Conservation (phyloP, 495 filamentous ascomycete genomes). For the Xylaria cubensis region DNA sequence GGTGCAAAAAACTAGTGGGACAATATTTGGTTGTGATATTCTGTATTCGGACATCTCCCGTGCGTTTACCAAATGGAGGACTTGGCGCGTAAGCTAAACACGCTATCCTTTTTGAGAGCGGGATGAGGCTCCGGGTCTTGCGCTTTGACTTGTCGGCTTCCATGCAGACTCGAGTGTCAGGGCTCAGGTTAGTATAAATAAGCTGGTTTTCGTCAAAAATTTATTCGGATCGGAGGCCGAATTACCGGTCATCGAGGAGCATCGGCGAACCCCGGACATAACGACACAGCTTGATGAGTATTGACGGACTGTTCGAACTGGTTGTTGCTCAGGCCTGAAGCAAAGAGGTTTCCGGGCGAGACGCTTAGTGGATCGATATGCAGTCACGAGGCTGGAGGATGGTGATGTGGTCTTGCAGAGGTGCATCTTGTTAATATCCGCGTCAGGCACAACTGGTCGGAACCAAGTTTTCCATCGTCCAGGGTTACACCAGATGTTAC, state of each 20-base stretch:
- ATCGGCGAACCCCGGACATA: too few relatives aligned
- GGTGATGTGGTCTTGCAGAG: conserved; percentile 12
- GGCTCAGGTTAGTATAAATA: not conserved
- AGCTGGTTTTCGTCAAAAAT: not conserved
- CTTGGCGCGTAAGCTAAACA: conserved; percentile 8
- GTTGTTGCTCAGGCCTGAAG: not conserved
- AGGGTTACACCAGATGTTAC: not conserved
- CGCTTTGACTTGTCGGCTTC: not conserved
- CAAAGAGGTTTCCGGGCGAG: not conserved
- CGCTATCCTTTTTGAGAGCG: conserved; percentile 21
- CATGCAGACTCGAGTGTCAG: not conserved
- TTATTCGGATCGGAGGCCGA: not conserved
- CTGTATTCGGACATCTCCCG: conserved; percentile 9
- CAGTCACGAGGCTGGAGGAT: conserved; percentile 1
- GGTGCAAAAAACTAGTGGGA: conserved; percentile 18
- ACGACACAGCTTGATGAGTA: not conserved
- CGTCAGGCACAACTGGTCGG: conserved; percentile 9
- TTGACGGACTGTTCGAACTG: not conserved
- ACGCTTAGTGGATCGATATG: not conserved
- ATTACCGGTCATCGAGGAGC: not conserved
- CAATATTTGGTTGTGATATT: not conserved
- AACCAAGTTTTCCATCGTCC: conserved; percentile 13
- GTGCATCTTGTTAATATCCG: conserved; percentile 6
- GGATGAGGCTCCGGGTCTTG: conserved; percentile 2
- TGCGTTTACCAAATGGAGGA: conserved; percentile 23